Base-by-base conservation (phyloP, 2,329 filamentous ascomycete genomes). In the Aaosphaeria pasadenensis region DNA sequence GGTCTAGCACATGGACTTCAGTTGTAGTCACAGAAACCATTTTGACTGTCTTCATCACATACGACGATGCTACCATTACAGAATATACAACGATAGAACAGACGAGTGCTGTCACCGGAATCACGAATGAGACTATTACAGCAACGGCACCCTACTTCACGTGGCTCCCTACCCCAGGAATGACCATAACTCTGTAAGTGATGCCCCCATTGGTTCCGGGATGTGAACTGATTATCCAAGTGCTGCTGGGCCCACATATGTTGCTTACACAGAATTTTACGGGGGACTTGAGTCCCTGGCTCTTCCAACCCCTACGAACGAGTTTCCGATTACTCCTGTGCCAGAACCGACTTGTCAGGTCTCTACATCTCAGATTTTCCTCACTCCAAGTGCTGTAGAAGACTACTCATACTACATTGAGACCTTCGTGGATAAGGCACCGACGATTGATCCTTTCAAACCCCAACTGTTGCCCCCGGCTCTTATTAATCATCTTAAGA, bases 191-290 rank as follows among this genome's bases (percentile, higher is more conserved):
- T 11, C 29, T 54, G 40, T 47, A 44, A 47, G 50, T 35, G 17
- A 24, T 24, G 17, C 33, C n/a, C n/a, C n/a, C 13, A 6, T 41
- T 11, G 11, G 5, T 35, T 11, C 43, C 30, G 3, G 6, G 7
- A 6, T 7, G 28, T 35, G 24, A 17, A 30, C 49, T 52, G 46
- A 45, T 7, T 11, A 55, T 4, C 49, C 47, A 11, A 49, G 64
- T 24, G 48, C 56, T 7, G 58, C 57, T 24, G 64, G 63, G 1
- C 60, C 63, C 5, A 66, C 62, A 1, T 69, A 67, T 46, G 52
- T 69, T 1, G 55, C 64, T 6, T 69, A 67, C 45, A 57, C 58
- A 11, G 46, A 54, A 13, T 33, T 69, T 2, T 54, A 43, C 7
- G 66, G 65, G 29, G 66, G 44, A 5, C 45, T 49, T 5, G 41